These are phyloP conservation scores for Nannizziopsis barbatae DNA, from an alignment of 2,329 filamentous ascomycete genomes.

Conservation along the genomic window DNA sequence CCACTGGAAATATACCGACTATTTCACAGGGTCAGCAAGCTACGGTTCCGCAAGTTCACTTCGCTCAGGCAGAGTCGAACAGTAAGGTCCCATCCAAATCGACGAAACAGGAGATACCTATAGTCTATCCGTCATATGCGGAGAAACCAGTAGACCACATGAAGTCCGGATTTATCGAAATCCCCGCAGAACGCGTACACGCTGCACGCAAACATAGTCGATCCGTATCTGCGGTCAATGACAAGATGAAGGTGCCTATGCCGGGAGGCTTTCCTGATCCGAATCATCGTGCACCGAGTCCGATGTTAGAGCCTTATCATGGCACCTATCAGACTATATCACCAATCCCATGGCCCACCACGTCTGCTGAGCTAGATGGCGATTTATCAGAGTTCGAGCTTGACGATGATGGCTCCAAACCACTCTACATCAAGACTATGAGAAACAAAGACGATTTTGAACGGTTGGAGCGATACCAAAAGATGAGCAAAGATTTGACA, in stretches of 20 bases:
- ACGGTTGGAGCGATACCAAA: slow-evolving; percentile 32
- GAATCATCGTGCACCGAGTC: slow-evolving; percentile 58
- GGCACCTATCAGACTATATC: slow-evolving; percentile 92
- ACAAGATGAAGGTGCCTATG: slow-evolving; percentile 24
- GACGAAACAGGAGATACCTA: slow-evolving; percentile 1
- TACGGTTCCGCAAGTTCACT: slow-evolving; percentile 27
- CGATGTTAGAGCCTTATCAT: slow-evolving; percentile 80
- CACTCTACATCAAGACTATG: slow-evolving; percentile 18
- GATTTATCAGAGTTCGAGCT: slow-evolving; percentile 44
- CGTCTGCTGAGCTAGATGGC: slow-evolving; percentile 45
- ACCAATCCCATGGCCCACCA: slow-evolving; percentile 75
- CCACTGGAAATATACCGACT: slow-evolving; percentile 18
- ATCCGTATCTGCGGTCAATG: slow-evolving; percentile 32
- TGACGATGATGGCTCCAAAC: slow-evolving; percentile 25
- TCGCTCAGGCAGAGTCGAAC: slow-evolving; percentile 31
- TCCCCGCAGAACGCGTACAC: not conserved
- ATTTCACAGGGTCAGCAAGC: slow-evolving; percentile 22
- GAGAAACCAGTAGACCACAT: slow-evolving; percentile 11
- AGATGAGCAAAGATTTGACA: slow-evolving; percentile 34
- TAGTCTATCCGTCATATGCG: not conserved
- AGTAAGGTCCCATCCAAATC: slow-evolving; percentile 30
- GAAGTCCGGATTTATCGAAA: slow-evolving; percentile 12
- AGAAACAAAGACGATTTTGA: slow-evolving; percentile 22
- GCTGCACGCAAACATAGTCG: slow-evolving; percentile 23
- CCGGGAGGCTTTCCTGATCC: slow-evolving; percentile 23